A percentile compares a stretch with the other conserved stretches of the same genome.
These are phyloP conservation scores for Thalassiosira delicatula DNA, from an alignment of 352 stramenopile genomes.

Conservation along the genomic window DNA sequence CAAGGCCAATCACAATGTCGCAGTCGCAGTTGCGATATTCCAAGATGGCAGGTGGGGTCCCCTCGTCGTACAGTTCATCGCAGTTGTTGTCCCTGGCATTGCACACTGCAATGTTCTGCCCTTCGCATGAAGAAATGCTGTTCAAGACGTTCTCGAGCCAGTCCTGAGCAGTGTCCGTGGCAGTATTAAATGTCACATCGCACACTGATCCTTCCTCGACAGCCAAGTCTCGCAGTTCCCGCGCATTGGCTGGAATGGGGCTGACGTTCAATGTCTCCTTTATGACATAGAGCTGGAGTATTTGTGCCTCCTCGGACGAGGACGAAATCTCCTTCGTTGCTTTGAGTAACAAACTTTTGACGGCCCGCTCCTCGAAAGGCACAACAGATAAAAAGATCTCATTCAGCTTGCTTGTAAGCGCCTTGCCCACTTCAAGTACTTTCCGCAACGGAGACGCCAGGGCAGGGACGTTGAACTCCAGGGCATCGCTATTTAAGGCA, in stretches of 20 bases:
- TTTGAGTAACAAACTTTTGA: conserved; percentile 39
- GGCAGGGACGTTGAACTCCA: conserved; percentile 44
- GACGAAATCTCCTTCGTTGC: background rate
- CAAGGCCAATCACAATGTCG: conserved; percentile 37
- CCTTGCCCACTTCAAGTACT: conserved; percentile 32
- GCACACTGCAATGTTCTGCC: no score
- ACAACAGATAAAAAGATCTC: conserved; percentile 51
- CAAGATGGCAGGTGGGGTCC: no score
- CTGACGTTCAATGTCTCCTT: conserved; percentile 22
- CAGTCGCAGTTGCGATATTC: conserved; percentile 30
- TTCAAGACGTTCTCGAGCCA: no score
- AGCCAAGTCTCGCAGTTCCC: background rate
- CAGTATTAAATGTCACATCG: conserved; percentile 28
- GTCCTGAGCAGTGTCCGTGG: no score
- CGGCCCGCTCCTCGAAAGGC: conserved; percentile 19
- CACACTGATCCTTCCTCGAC: conserved; percentile 33
- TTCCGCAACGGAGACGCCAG: conserved; percentile 41
- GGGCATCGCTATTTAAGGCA: conserved; percentile 37
- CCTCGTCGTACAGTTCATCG: no score
- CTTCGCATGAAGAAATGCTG: no score
- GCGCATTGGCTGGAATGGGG: conserved; percentile 43
- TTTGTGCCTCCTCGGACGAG: conserved; percentile 7
- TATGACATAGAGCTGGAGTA: conserved; percentile 51
- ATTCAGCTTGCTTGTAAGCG: conserved; percentile 40
- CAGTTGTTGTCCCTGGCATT: no score